Evolutionary conservation across 345 rosid species (phyloP).

Genomic region (Iberis pinnata): DNA sequence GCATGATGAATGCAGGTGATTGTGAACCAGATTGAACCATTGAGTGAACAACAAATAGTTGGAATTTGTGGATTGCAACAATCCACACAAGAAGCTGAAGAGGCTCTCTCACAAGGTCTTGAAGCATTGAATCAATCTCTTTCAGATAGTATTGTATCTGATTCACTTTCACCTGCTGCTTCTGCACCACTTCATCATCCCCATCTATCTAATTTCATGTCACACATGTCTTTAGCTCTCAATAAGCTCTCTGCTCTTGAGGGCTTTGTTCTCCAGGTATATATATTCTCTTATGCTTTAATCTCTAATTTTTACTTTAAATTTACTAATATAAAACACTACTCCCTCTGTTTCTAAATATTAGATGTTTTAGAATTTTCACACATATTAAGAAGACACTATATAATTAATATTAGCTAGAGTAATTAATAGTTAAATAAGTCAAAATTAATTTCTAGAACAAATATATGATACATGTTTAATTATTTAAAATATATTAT

Average conservation of each 20-base stretch:
- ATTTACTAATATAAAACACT: too few relatives aligned
- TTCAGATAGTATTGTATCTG: constrained; percentile 77
- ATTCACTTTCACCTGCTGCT: constrained; percentile 51
- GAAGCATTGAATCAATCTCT: constrained; percentile 81
- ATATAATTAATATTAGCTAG: too few relatives aligned
- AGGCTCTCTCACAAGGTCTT: constrained; percentile 81
- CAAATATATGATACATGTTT: too few relatives aligned
- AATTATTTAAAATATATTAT: too few relatives aligned
- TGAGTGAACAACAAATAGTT: constrained; percentile 80
- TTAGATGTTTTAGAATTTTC: too few relatives aligned
- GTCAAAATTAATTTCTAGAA: too few relatives aligned
- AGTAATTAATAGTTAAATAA: too few relatives aligned
- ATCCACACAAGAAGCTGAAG: constrained; percentile 86
- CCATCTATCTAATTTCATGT: constrained; percentile 87
- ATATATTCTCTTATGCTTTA: background rate
- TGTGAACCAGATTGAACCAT: constrained; percentile 66
- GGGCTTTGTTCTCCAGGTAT: constrained; percentile 90
- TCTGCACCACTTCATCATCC: constrained; percentile 73
- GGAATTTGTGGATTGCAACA: constrained; percentile 87
- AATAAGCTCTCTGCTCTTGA: constrained; percentile 87
- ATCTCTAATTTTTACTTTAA: too few relatives aligned
- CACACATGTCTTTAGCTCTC: constrained; percentile 91
- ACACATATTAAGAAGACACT: too few relatives aligned
- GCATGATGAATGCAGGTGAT: constrained; percentile 40
- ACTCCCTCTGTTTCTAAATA: too few relatives aligned